Evolutionary conservation across 176 grass and related monocot species (phyloP).

Genomic region (Avena sativa): DNA sequence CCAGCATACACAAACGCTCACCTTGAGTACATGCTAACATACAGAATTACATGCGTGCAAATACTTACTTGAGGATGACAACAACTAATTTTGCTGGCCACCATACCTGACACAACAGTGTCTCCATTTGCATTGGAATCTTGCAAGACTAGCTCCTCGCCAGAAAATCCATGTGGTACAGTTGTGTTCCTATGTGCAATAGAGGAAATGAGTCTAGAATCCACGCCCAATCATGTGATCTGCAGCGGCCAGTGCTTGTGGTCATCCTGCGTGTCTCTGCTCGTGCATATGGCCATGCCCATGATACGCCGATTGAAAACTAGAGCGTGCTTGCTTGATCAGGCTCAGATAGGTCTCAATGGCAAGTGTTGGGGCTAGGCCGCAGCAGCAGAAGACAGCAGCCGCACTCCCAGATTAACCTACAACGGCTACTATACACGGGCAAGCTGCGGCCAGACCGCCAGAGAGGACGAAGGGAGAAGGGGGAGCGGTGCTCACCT

Average conservation of each 20-base stretch:
- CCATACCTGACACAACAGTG: background rate
- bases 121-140: constrained; percentile 37
- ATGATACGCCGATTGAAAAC: constrained; percentile 58
- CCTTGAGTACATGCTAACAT: background rate
- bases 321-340: background rate
- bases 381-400: background rate
- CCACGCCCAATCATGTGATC: constrained; percentile 45
- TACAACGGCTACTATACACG: constrained; percentile 3
- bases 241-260: constrained; percentile 35
- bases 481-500: too few relatives aligned
- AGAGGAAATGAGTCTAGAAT: constrained; percentile 28
- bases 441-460: background rate
- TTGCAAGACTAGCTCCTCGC: background rate
- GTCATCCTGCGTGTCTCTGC: constrained; percentile 32
- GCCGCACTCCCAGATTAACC: constrained; percentile 39
- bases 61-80: constrained; percentile 11
- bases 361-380: constrained; percentile 47
- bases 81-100: background rate
- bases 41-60: background rate
- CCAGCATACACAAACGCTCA: too few relatives aligned
- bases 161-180: background rate
- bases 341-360: constrained; percentile 26
- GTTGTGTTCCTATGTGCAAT: constrained; percentile 10
- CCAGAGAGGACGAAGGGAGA: background rate
- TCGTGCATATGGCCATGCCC: constrained; percentile 14